These are phyloP conservation scores for Epithele typhae DNA, from an alignment of 768 basidiomycete genomes.

Conservation along the genomic window DNA sequence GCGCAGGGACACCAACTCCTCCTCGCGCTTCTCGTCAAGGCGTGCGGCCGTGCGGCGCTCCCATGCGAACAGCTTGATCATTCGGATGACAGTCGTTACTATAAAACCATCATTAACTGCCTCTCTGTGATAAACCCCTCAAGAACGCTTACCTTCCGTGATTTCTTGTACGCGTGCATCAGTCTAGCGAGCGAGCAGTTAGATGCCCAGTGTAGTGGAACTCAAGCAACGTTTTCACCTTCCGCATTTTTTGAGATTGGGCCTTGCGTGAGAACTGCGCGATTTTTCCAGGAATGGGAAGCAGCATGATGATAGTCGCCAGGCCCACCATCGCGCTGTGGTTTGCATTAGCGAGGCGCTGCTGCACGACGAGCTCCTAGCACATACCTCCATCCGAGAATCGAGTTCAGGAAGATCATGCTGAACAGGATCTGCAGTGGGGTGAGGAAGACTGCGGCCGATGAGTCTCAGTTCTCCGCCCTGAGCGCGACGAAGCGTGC, in stretches of 20 bases:
- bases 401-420: constrained; percentile 36
- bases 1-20: constrained; percentile 53
- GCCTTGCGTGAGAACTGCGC: constrained; percentile 28
- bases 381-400: constrained; percentile 46
- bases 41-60: constrained; percentile 43
- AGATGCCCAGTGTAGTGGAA: background rate
- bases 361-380: too few species aligned
- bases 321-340: constrained; percentile 37
- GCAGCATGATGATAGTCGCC: constrained; percentile 32
- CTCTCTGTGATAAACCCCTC: too few species aligned
- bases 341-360: too few species aligned
- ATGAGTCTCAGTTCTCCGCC: constrained; percentile 33
- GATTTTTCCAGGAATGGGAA: constrained; percentile 37
- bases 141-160: constrained; percentile 30
- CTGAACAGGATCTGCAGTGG: constrained; percentile 38
- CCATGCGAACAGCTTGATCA: constrained; percentile 45
- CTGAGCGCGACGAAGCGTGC: constrained; percentile 25
- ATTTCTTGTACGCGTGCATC: constrained; percentile 40
- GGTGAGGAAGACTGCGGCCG: constrained; percentile 22
- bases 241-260: constrained; percentile 38
- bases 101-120: too few species aligned
- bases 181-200: constrained; percentile 24
- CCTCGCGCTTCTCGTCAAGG: constrained; percentile 52
- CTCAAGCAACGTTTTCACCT: constrained; percentile 16
- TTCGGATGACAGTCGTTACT: constrained; percentile 34